These are phyloP conservation scores for Ceratocystis variospora DNA, from an alignment of 2,329 filamentous ascomycete species.

Conservation along the genomic window DNA sequence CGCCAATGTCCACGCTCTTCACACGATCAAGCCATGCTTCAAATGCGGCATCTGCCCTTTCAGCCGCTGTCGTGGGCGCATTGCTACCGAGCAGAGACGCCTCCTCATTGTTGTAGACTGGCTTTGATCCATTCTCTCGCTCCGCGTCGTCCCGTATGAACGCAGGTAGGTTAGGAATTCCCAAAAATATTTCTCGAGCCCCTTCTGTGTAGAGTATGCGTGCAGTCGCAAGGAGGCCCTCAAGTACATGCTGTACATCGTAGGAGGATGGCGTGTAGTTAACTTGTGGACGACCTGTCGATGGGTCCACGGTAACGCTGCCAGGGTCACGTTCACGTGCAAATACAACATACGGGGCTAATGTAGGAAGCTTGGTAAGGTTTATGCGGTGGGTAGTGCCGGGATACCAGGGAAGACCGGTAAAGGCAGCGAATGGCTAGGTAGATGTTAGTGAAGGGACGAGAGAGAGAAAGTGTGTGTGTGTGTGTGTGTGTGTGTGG, in stretches of 20 bases:
- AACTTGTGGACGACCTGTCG: slow-evolving; percentile 49
- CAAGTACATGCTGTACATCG: slow-evolving; percentile 57
- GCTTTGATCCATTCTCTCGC: slow-evolving; percentile 12
- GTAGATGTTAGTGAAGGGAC: not conserved
- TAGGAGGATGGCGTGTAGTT: slow-evolving; percentile 57
- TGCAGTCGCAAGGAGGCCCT: slow-evolving; percentile 56
- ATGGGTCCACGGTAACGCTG: slow-evolving; percentile 62
- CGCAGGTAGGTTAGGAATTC: slow-evolving; percentile 46
- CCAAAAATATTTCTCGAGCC: slow-evolving; percentile 63
- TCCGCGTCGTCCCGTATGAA: slow-evolving; percentile 36
- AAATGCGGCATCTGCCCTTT: slow-evolving; percentile 47
- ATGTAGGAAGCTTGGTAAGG: slow-evolving; percentile 18
- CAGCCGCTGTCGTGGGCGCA: slow-evolving; percentile 22
- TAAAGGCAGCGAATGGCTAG: not conserved
- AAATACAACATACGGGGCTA: slow-evolving; percentile 49
- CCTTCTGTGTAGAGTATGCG: slow-evolving; percentile 68
- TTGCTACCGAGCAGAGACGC: not conserved
- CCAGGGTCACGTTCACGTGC: slow-evolving; percentile 56
- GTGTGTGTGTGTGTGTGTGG: too few species aligned
- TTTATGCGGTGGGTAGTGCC: slow-evolving; percentile 14
- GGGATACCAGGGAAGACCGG: not conserved
- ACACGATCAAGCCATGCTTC: slow-evolving; percentile 44
- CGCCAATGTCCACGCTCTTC: slow-evolving; percentile 35
- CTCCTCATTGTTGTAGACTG: slow-evolving; percentile 12
- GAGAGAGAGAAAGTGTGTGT: too few species aligned